Evolutionary conservation across 2,329 filamentous ascomycete genomes (phyloP).

Genomic region (Helminthosporium solani): DNA sequence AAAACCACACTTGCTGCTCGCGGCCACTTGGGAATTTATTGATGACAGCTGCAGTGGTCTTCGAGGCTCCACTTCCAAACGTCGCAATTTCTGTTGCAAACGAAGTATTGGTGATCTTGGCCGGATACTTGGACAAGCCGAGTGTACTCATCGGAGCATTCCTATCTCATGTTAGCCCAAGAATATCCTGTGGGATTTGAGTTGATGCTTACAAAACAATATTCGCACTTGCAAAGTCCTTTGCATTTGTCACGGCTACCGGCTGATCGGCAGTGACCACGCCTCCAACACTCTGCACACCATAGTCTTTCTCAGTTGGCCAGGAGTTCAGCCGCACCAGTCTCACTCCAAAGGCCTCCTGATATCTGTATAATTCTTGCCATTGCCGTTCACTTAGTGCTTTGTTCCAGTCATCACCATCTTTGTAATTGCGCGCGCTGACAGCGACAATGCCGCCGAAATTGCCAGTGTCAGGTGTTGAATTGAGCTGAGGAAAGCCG

Average conservation of each 20-base stretch:
- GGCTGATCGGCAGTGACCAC: slow-evolving; percentile 14
- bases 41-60: slow-evolving; percentile 55
- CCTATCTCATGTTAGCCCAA: slow-evolving; percentile 2
- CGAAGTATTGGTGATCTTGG: slow-evolving; percentile 52
- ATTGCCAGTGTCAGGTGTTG: slow-evolving; percentile 51
- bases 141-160: slow-evolving; percentile 20
- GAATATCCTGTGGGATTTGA: background rate
- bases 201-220: slow-evolving; percentile 42
- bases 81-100: slow-evolving; percentile 55
- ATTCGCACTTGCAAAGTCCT: slow-evolving; percentile 55
- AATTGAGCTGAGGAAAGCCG: slow-evolving; percentile 53
- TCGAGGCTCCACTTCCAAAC: slow-evolving; percentile 45
- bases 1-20: slow-evolving; percentile 62
- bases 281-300: slow-evolving; percentile 36
- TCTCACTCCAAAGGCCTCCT: slow-evolving; percentile 56
- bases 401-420: slow-evolving; percentile 46
- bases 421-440: slow-evolving; percentile 52
- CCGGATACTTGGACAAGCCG: slow-evolving; percentile 57
- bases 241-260: slow-evolving; percentile 52
- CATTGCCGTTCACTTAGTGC: slow-evolving; percentile 57
- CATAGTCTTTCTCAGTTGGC: slow-evolving; percentile 50
- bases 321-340: slow-evolving; percentile 60
- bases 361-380: slow-evolving; percentile 57
- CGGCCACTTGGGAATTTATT: slow-evolving; percentile 52
- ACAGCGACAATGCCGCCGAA: slow-evolving; percentile 59